Conservation (phyloP, 805 yeast species). For the Henningerozyma blattae region DNA sequence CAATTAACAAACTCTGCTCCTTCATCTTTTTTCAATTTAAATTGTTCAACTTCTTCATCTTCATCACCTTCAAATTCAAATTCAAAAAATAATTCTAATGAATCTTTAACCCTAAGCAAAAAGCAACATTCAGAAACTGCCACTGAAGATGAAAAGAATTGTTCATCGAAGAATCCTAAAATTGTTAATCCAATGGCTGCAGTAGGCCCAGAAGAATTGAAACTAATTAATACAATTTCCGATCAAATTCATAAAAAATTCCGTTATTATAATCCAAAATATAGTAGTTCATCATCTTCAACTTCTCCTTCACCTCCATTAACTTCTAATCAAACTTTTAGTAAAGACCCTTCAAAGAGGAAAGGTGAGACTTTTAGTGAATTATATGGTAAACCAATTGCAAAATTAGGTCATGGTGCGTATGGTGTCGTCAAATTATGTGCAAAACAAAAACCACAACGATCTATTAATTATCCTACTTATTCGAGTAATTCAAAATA, state of each 20-base stretch:
- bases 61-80: neutral
- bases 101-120: no score
- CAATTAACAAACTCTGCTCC: neutral
- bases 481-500: constrained; percentile 60
- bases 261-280: no score
- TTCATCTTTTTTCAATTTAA: neutral
- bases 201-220: constrained; percentile 39
- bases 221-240: constrained; percentile 36
- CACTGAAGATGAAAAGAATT: neutral
- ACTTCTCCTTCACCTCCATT: neutral
- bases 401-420: constrained; percentile 77
- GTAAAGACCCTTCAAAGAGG: neutral
- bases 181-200: constrained; percentile 28
- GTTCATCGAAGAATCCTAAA: neutral
- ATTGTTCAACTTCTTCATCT: neutral
- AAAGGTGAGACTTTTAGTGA: constrained; percentile 21
- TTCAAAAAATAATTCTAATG: no score
- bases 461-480: constrained; percentile 26
- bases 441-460: constrained; percentile 34
- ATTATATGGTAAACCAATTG: constrained; percentile 38
- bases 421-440: constrained; percentile 88
- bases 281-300: neutral
- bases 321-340: neutral
- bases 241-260: constrained; percentile 33
- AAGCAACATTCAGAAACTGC: neutral